Evolutionary conservation across 1,139 yeast genomes (phyloP), one percentile per base, ranked within the genome.

Genomic region (Scheffersomyces illinoinensis): DNA sequence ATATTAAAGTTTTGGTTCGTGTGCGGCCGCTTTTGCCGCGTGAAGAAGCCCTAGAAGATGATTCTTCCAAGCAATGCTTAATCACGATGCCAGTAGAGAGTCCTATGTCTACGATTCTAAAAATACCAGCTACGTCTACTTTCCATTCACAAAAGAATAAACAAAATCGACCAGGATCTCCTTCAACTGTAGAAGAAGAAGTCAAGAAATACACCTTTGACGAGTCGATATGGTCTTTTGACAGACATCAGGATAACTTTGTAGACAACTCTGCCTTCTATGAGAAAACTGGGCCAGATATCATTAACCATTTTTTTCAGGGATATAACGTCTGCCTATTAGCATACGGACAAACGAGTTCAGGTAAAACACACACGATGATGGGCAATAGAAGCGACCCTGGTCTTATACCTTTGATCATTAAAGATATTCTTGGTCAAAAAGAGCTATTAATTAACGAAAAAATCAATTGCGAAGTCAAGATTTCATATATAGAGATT

Each of bases 311-410:
- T 66, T 83, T 88, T 47, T 78, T 89, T 64, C 81, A 81, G 58
- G 96, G 96, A 0, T 90, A 82, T 71, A 89, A 90, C 68, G 88
- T 90, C 24, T 89, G 95, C 69, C 81, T 90, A 12, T 78, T 90
- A 66, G 93, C 95, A 0, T 87, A 90, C 66, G 96, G 96, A 1
- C 93, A 89, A 69, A 89, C 95, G 0, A 90, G 93, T 2, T 75
- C 81, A 0, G 95, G 95, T 3, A 89, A 89, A 67, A 86, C 93
- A 0, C 84, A 78, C 66, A 88, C 93, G 1, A 89, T 89, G 93
- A 85, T 88, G 88, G 93, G 93, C 0, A 65, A 71, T 10, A 70
- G 75, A 0, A 65, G 66, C 18, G 81, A 81, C 19, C 84, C 84
- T 0, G 93, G 93, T 0, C 69, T 89, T 47, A 85, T 89, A 33